Evolutionary conservation across 2,329 filamentous ascomycete species (phyloP).

Genomic region (Colletotrichum sp.): DNA sequence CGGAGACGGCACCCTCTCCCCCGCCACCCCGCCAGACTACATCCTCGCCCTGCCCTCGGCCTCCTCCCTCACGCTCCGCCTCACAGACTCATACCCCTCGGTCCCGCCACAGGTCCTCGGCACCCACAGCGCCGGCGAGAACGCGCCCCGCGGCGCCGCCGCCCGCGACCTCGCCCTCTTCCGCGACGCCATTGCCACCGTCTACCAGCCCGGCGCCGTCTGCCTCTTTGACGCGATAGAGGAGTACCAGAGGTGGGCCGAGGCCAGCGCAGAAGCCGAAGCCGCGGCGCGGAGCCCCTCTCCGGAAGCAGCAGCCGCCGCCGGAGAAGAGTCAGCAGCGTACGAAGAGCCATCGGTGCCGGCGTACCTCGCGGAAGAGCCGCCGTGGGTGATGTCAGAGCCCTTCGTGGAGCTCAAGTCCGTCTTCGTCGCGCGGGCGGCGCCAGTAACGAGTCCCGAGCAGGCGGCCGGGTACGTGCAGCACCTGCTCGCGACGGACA

Average conservation of each 20-base stretch:
- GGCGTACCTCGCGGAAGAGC: constrained; percentile 22
- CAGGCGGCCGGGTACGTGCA: constrained; percentile 75
- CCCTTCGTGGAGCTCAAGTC: constrained; percentile 82
- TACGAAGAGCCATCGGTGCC: constrained; percentile 20
- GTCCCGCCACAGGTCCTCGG: constrained; percentile 75
- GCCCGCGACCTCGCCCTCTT: constrained; percentile 73
- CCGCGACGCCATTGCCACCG: constrained; percentile 65
- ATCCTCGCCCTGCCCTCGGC: constrained; percentile 70
- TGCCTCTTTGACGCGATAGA: constrained; percentile 94
- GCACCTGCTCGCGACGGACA: constrained; percentile 81
- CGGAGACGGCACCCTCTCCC: constrained; percentile 65
- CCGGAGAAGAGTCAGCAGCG: neutral
- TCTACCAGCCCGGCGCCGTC: constrained; percentile 76
- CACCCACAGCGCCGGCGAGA: constrained; percentile 76
- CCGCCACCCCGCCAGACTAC: constrained; percentile 49
- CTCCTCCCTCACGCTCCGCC: constrained; percentile 66
- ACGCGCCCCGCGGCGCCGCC: constrained; percentile 73
- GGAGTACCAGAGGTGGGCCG: constrained; percentile 49
- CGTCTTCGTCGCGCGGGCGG: constrained; percentile 81
- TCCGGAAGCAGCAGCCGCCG: neutral
- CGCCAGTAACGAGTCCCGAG: constrained; percentile 68
- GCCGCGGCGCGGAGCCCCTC: neutral
- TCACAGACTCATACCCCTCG: constrained; percentile 76
- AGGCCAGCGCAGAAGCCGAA: constrained; percentile 10
- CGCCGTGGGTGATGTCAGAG: constrained; percentile 76